These are phyloP conservation scores for Phyllosticta citrichinensis DNA, from an alignment of 2,329 filamentous ascomycete genomes.

Conservation along the genomic window DNA sequence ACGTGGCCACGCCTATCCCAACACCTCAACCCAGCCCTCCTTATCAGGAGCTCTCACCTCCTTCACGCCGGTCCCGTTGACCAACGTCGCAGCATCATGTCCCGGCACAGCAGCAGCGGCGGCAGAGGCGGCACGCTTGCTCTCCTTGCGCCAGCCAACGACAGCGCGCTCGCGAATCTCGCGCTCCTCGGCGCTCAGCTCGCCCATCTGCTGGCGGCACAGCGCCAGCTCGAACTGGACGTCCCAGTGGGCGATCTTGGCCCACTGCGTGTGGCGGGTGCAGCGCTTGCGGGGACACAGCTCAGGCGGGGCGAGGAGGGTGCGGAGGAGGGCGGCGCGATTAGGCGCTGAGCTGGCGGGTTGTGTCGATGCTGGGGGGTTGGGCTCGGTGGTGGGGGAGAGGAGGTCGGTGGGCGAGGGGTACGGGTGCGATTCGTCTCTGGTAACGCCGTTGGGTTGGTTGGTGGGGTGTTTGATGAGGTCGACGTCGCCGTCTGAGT, in stretches of 20 bases:
- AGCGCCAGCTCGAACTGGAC: slow-evolving; percentile 37
- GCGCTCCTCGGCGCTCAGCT: slow-evolving; percentile 37
- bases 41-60: neutral
- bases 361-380: neutral
- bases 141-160: slow-evolving; percentile 27
- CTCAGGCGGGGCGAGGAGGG: neutral
- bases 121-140: neutral
- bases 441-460: slow-evolving; percentile 8
- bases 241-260: slow-evolving; percentile 38
- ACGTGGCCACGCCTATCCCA: neutral
- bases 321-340: neutral
- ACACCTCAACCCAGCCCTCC: slow-evolving; percentile 3
- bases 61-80: neutral
- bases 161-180: slow-evolving; percentile 34
- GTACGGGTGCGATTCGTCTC: neutral
- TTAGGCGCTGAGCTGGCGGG: neutral
- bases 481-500: slow-evolving; percentile 5
- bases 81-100: neutral
- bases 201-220: slow-evolving; percentile 35
- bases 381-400: slow-evolving; percentile 9
- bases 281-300: slow-evolving; percentile 40
- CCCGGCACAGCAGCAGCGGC: neutral
- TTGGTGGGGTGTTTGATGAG: neutral
- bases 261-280: slow-evolving; percentile 39
- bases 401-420: slow-evolving; percentile 13